Evolutionary conservation across 2,329 filamentous ascomycete genomes (phyloP).

Genomic region (Arthrinium puccinioides): DNA sequence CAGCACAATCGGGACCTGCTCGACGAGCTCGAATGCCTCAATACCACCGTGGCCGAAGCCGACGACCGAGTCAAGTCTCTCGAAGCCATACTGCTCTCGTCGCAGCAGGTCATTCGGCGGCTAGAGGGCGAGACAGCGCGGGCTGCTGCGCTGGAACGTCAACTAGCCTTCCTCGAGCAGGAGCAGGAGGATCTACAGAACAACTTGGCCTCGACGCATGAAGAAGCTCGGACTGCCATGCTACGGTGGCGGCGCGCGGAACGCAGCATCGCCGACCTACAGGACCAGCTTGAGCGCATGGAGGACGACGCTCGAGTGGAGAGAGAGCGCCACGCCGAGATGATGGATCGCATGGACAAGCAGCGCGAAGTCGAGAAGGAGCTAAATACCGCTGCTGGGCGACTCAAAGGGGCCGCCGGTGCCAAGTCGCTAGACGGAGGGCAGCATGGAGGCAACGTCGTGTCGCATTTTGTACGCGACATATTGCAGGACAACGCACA

Average conservation of each 20-base stretch:
- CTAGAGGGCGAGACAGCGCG: slow-evolving; percentile 67
- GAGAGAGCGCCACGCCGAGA: slow-evolving; percentile 71
- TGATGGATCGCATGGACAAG: slow-evolving; percentile 76
- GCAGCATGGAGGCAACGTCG: slow-evolving; percentile 58
- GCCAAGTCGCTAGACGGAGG: slow-evolving; percentile 55
- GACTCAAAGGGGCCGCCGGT: slow-evolving; percentile 75
- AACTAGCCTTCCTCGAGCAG: slow-evolving; percentile 70
- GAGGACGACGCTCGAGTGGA: slow-evolving; percentile 78
- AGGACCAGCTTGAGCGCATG: slow-evolving; percentile 83
- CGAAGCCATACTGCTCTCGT: slow-evolving; percentile 67
- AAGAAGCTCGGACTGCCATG: slow-evolving; percentile 72
- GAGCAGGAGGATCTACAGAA: slow-evolving; percentile 71
- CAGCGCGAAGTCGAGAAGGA: slow-evolving; percentile 77
- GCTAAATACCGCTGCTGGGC: slow-evolving; percentile 68
- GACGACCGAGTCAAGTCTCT: slow-evolving; percentile 73
- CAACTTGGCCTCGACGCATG: slow-evolving; percentile 57
- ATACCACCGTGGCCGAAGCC: slow-evolving; percentile 69
- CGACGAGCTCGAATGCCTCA: slow-evolving; percentile 78
- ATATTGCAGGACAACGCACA: slow-evolving; percentile 93
- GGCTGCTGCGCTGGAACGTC: slow-evolving; percentile 71
- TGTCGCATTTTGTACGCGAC: slow-evolving; percentile 95
- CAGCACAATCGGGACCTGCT: slow-evolving; percentile 77
- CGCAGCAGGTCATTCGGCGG: slow-evolving; percentile 68
- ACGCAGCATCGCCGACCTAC: slow-evolving; percentile 66
- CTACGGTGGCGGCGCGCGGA: slow-evolving; percentile 84